A percentile compares a stretch with the other conserved stretches of the same genome.
Conservation (phyloP, 1,284 basidiomycete species). For the Kalmanozyma brasiliensis region DNA sequence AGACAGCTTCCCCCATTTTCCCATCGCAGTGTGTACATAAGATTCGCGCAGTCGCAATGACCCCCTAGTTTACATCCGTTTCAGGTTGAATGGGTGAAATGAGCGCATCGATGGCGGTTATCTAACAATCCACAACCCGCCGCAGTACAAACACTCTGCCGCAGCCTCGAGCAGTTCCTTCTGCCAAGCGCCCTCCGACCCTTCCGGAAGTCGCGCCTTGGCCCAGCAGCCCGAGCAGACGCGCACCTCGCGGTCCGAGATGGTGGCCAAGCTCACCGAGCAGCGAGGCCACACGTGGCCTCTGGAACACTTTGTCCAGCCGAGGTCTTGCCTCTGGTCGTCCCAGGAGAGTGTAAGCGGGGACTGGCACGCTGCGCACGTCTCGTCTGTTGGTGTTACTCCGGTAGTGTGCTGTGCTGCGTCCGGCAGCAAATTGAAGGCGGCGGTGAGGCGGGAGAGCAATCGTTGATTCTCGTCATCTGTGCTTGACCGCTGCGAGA, state of each 20-base stretch:
- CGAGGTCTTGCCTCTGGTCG: constrained; percentile 8
- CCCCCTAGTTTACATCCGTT: no score
- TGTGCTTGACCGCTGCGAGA: background rate
- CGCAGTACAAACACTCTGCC: constrained; percentile 26
- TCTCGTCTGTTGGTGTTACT: constrained; percentile 11
- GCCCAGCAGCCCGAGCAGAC: constrained; percentile 40
- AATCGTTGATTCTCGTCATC: constrained; percentile 1
- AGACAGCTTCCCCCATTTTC: background rate
- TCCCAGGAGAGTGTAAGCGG: constrained; percentile 20
- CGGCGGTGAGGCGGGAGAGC: constrained; percentile 1
- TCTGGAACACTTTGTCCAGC: constrained; percentile 31
- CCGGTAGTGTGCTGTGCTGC: background rate
- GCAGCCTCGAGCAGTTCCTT: constrained; percentile 12
- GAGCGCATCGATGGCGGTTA: constrained; percentile 4
- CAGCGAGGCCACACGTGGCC: constrained; percentile 51
- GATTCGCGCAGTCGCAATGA: no score
- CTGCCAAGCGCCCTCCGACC: constrained; percentile 16
- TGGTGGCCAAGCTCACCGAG: constrained; percentile 34
- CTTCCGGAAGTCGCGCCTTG: constrained; percentile 26
- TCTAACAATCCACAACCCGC: constrained; percentile 36
- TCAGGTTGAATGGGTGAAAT: no score
- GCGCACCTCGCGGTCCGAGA: constrained; percentile 31
- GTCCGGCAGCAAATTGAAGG: constrained; percentile 6
- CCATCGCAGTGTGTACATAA: no score
- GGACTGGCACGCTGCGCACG: constrained; percentile 34